phyloP scores from a whole-genome alignment of 148 eudicot genomes.

The Rhododendron mucronatum region DNA sequence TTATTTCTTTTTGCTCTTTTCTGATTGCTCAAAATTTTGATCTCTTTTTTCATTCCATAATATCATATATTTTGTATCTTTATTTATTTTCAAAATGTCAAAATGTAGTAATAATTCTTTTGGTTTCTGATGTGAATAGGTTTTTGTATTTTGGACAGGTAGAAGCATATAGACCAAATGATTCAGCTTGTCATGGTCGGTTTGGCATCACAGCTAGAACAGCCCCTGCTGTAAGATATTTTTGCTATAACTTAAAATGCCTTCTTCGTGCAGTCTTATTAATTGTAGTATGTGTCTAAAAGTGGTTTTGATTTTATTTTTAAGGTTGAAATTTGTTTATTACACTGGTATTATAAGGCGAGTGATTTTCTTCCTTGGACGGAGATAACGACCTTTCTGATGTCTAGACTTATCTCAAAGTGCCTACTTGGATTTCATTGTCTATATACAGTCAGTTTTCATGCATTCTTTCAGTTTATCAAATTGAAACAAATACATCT shows the following conservation, averaged over 20 bases:
- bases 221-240: slow-evolving; percentile 70
- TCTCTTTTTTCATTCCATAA: too few species aligned
- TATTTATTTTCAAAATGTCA: too few species aligned
- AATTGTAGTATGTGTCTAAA: too few species aligned
- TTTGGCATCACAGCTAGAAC: slow-evolving; percentile 86
- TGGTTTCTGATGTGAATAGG: not conserved
- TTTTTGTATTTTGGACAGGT: slow-evolving; percentile 41
- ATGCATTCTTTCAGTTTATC: not conserved
- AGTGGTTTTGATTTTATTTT: not conserved
- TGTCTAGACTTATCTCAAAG: too few species aligned
- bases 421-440: not conserved
- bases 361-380: too few species aligned
- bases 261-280: not conserved
- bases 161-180: slow-evolving; percentile 90
- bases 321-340: not conserved
- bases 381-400: too few species aligned
- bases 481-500: not conserved
- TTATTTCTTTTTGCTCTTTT: too few species aligned
- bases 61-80: too few species aligned
- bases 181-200: slow-evolving; percentile 94
- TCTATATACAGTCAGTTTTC: not conserved
- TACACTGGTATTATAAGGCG: too few species aligned
- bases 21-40: too few species aligned
- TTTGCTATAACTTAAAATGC: not conserved
- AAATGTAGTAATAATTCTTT: not conserved